Evolutionary conservation across 495 filamentous ascomycete species (phyloP), one percentile per base, ranked within the genome.

Genomic region (Lophiotrema nucula): DNA sequence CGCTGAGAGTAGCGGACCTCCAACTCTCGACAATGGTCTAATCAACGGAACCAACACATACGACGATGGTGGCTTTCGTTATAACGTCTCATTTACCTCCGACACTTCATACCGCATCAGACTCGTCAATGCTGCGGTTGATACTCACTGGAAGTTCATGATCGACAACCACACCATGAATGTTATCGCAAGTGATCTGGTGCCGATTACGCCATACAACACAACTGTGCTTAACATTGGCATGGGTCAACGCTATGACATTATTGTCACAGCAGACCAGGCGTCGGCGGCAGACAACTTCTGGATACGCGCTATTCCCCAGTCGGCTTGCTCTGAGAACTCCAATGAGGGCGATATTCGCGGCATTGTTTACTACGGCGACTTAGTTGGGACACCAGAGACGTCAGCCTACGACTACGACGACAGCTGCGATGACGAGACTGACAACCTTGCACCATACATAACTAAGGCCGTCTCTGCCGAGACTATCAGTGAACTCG

Each of bases 211-310:
- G 5, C 73, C 81, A 2, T 71, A 73, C 35, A 72, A 71, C 19
- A 71, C 72, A 41, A 55, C 72, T 25, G 71, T 73, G 25, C 56
- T 88, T 12, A 64, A 73, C 23, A 74, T 90, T 47, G 81, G 67
- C 26, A 88, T 89, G 66, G 86, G 75, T 74, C 85, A 90, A 71
- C 79, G 88, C 27, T 86, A 86, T 69, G 81, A 89, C 60, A 74
- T 90, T 11, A 81, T 87, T 54, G 79, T 90, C 42, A 79, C 80
- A 41, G 86, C 85, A 15, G 75, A 79, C 52, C 68, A 81, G 55
- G 18, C 43, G 12, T 18, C 56, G 27, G 45, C 62, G 11, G 74
- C 47, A n/a, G 24, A 28, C 22, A 78, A 81, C 62, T 89, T 85
- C 73, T 90, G 87, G 87, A 76, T 88, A 37, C 78, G 84, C 19